Evolutionary conservation across 805 yeast species (phyloP).

Genomic region (Yarrowia deformans): DNA sequence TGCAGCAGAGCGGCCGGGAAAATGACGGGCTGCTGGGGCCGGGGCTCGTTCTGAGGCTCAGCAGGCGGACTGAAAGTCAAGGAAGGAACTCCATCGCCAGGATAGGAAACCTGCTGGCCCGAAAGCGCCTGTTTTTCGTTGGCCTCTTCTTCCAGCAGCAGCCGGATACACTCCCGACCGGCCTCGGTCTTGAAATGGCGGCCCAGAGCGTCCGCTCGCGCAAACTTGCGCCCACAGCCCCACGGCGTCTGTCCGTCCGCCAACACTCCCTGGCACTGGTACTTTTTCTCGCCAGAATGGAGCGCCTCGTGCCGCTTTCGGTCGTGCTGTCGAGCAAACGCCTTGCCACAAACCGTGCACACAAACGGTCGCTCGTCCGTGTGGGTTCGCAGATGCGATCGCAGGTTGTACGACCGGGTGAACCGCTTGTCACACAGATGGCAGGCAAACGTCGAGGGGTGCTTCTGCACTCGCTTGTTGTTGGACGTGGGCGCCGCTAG

Average conservation of each 20-base stretch:
- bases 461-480: slow-evolving; percentile 67
- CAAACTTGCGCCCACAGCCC: slow-evolving; percentile 80
- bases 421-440: slow-evolving; percentile 83
- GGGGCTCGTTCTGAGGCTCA: slow-evolving; percentile 20
- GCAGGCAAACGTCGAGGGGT: slow-evolving; percentile 78
- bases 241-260: slow-evolving; percentile 65
- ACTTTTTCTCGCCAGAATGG: slow-evolving; percentile 76
- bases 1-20: slow-evolving; percentile 44
- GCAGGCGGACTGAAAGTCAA: slow-evolving; percentile 43
- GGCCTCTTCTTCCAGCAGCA: slow-evolving; percentile 65
- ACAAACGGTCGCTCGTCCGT: slow-evolving; percentile 74
- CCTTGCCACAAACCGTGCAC: slow-evolving; percentile 68
- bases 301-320: slow-evolving; percentile 75
- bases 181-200: slow-evolving; percentile 79
- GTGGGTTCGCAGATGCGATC: slow-evolving; percentile 90
- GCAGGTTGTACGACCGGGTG: slow-evolving; percentile 90
- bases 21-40: slow-evolving; percentile 19
- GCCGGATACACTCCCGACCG: slow-evolving; percentile 72
- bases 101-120: slow-evolving; percentile 15
- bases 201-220: slow-evolving; percentile 78
- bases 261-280: slow-evolving; percentile 68
- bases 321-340: slow-evolving; percentile 81
- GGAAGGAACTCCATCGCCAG: slow-evolving; percentile 42
- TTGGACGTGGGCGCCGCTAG: slow-evolving; percentile 65
- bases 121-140: slow-evolving; percentile 30